Percentiles rank a stretch among this genome's conserved stretches.
Evolutionary conservation across 306 rosid genomes (phyloP).

Genomic region (Castanea crenata): DNA sequence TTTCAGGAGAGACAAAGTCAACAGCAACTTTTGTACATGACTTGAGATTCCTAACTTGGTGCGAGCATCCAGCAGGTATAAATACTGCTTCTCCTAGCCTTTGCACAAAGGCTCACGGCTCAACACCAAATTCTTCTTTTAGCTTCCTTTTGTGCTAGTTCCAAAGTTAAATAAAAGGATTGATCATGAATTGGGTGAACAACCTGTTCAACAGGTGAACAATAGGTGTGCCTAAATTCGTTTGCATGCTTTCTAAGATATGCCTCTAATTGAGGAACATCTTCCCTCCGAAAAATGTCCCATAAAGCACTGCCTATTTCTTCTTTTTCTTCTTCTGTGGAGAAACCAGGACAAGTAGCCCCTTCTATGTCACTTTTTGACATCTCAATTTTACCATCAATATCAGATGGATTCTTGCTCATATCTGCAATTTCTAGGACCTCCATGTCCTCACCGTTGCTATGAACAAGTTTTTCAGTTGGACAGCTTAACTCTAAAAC

Average conservation of each 20-base stretch:
- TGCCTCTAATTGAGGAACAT: slow-evolving; percentile 57
- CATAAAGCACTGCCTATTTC: slow-evolving; percentile 64
- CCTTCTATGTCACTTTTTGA: slow-evolving; percentile 21
- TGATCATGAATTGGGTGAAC: slow-evolving; percentile 85
- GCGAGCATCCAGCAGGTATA: slow-evolving; percentile 93
- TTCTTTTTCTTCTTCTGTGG: slow-evolving; percentile 19
- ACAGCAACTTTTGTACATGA: slow-evolving; percentile 86
- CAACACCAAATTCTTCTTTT: slow-evolving; percentile 74
- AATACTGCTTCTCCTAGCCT: slow-evolving; percentile 78
- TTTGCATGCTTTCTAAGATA: slow-evolving; percentile 60
- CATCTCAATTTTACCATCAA: slow-evolving; percentile 12
- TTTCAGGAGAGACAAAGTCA: slow-evolving; percentile 85
- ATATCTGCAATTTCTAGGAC: slow-evolving; percentile 14
- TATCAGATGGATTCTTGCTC: slow-evolving; percentile 20
- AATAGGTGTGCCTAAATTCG: slow-evolving; percentile 74
- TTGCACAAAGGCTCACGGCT: slow-evolving; percentile 81
- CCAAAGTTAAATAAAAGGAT: slow-evolving; percentile 60
- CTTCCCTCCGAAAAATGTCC: slow-evolving; percentile 88
- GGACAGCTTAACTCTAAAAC: not conserved
- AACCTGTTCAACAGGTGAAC: slow-evolving; percentile 69
- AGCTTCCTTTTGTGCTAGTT: slow-evolving; percentile 60
- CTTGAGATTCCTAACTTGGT: slow-evolving; percentile 88
- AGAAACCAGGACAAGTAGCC: slow-evolving; percentile 9
- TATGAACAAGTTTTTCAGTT: slow-evolving; percentile 15
- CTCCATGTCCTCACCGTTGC: slow-evolving; percentile 13